Conservation (phyloP, 2,329 filamentous ascomycete genomes). For the Aspergillus sp. region DNA sequence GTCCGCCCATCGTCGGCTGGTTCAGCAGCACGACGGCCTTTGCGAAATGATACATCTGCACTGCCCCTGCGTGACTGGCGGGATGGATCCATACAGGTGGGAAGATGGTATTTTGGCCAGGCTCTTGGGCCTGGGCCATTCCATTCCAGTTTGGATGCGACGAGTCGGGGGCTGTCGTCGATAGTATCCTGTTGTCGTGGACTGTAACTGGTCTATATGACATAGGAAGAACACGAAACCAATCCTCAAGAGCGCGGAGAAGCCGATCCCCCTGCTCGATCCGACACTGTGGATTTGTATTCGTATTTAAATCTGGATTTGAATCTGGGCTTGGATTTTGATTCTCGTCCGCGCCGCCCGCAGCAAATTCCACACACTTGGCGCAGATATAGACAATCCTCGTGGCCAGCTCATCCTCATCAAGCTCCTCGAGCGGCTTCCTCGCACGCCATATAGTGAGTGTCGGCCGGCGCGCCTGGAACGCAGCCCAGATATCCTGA, state of each 20-base stretch:
- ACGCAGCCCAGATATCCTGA: constrained; percentile 65
- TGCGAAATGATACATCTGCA: constrained; percentile 55
- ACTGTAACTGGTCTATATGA: constrained; percentile 43
- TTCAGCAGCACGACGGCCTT: constrained; percentile 54
- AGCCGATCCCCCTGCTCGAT: constrained; percentile 47
- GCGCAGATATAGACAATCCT: constrained; percentile 50
- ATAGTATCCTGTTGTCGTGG: constrained; percentile 5
- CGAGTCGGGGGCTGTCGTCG: too few species aligned
- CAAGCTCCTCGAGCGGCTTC: constrained; percentile 48
- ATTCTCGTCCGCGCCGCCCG: constrained; percentile 36
- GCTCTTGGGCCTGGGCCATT: too few species aligned
- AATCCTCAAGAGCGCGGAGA: constrained; percentile 50
- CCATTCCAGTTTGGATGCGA: too few species aligned
- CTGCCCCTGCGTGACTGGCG: constrained; percentile 45
- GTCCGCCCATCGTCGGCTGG: constrained; percentile 50
- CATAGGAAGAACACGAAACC: constrained; percentile 42
- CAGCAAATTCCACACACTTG: constrained; percentile 55
- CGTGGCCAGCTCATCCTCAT: constrained; percentile 54
- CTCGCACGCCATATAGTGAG: constrained; percentile 58
- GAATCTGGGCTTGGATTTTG: constrained; percentile 29
- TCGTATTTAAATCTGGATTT: too few species aligned
- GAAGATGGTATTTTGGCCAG: constrained; percentile 24
- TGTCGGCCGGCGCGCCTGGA: constrained; percentile 54
- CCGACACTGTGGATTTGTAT: constrained; percentile 38
- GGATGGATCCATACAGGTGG: constrained; percentile 53